Conservation (phyloP, 2,329 filamentous ascomycete genomes). For the Pseudocercospora fijiensis region DNA sequence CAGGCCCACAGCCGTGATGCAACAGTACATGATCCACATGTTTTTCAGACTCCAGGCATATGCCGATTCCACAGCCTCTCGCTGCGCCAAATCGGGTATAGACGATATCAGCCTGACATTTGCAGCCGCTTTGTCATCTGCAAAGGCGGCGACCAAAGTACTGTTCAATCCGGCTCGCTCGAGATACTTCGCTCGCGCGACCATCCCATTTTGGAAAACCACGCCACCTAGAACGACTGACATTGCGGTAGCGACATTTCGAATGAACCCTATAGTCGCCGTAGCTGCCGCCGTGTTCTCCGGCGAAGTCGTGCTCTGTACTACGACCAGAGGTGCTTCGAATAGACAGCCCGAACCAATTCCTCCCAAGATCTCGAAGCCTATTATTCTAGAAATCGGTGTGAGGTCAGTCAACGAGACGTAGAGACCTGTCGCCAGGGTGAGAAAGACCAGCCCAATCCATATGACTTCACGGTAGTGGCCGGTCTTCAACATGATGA, state of each 20-base stretch:
- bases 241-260: slow-evolving; percentile 48
- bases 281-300: slow-evolving; percentile 54
- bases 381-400: slow-evolving; percentile 45
- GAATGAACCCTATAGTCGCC: slow-evolving; percentile 52
- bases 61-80: slow-evolving; percentile 45
- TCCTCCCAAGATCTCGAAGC: slow-evolving; percentile 53
- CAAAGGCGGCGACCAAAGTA: slow-evolving; percentile 38
- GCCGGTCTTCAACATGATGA: slow-evolving; percentile 53
- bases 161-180: slow-evolving; percentile 24
- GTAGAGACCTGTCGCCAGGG: slow-evolving; percentile 47
- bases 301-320: slow-evolving; percentile 52
- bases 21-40: slow-evolving; percentile 52
- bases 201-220: slow-evolving; percentile 51
- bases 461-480: slow-evolving; percentile 45
- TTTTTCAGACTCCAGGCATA: slow-evolving; percentile 52
- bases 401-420: slow-evolving; percentile 28
- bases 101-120: slow-evolving; percentile 47
- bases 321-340: slow-evolving; percentile 55
- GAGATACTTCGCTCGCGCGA: slow-evolving; percentile 12
- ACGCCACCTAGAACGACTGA: slow-evolving; percentile 53
- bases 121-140: slow-evolving; percentile 48
- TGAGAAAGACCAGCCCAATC: slow-evolving; percentile 44
- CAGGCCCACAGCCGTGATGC: slow-evolving; percentile 44
- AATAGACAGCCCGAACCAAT: slow-evolving; percentile 55
- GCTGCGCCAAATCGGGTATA: slow-evolving; percentile 43